Evolutionary conservation across 768 basidiomycete genomes (phyloP).

Genomic region (Atractiella rhizophila): DNA sequence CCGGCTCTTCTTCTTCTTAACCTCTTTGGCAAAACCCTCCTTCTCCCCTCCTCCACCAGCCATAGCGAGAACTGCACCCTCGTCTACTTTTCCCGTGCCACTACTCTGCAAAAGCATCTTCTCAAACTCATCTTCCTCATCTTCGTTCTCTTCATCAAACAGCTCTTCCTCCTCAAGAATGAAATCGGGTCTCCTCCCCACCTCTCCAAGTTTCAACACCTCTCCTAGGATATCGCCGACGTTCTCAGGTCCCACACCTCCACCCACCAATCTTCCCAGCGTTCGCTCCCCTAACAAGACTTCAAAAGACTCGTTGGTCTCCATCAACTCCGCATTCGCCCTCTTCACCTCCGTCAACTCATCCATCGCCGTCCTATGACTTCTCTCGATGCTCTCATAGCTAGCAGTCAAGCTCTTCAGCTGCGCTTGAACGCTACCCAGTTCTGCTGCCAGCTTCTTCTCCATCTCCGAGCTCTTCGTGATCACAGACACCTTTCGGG

Average conservation of each 20-base stretch:
- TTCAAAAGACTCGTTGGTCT: slow-evolving; percentile 94
- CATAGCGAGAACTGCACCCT: background rate
- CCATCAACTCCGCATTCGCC: slow-evolving; percentile 47
- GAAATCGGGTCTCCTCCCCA: slow-evolving; percentile 5
- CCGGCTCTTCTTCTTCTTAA: background rate
- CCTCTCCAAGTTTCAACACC: background rate
- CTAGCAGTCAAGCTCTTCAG: slow-evolving; percentile 67
- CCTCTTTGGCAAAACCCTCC: background rate
- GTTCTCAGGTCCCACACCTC: background rate
- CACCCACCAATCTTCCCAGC: slow-evolving; percentile 39
- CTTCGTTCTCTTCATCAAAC: background rate
- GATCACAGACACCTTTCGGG: slow-evolving; percentile 3
- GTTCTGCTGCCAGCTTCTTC: slow-evolving; percentile 57
- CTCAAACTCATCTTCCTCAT: background rate
- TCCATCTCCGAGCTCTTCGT: slow-evolving; percentile 36
- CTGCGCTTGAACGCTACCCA: slow-evolving; percentile 57
- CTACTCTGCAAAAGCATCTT: slow-evolving; percentile 4
- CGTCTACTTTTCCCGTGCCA: too few species aligned
- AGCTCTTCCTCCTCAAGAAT: background rate
- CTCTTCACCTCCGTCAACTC: slow-evolving; percentile 68
- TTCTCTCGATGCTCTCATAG: slow-evolving; percentile 55
- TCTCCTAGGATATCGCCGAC: too few species aligned
- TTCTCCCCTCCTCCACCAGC: slow-evolving; percentile 4
- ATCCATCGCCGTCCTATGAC: slow-evolving; percentile 53
- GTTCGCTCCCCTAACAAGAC: slow-evolving; percentile 77